Conservation (phyloP, 2,329 filamentous ascomycete genomes). For the Tolypocladium capitatum region DNA sequence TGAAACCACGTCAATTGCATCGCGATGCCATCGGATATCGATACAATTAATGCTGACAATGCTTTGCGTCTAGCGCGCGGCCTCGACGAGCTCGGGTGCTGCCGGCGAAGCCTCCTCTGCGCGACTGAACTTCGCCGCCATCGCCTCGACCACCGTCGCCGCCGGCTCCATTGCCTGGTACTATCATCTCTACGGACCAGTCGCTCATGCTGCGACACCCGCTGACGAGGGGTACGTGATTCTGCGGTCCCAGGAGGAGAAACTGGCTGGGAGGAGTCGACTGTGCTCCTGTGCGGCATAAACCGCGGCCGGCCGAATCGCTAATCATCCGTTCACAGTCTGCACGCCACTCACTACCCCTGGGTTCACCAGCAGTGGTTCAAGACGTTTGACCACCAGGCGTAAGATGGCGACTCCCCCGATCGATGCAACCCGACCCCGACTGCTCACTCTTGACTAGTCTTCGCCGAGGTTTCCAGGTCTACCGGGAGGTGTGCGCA, state of each 20-base stretch:
- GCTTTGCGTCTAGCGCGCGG: conserved; percentile 37
- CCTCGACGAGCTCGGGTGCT: conserved; percentile 63
- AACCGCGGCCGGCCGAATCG: conserved; percentile 11
- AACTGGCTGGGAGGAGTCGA: not conserved
- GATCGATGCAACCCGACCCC: not conserved
- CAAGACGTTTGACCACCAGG: conserved; percentile 94
- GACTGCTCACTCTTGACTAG: conserved; percentile 30
- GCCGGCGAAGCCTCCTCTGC: conserved; percentile 57
- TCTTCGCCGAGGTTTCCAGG: conserved; percentile 97
- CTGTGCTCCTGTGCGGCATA: conserved; percentile 18
- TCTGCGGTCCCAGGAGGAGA: not conserved
- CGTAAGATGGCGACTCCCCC: conserved; percentile 47
- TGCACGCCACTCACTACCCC: conserved; percentile 83
- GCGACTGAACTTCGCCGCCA: conserved; percentile 75
- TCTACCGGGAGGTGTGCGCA: conserved; percentile 96
- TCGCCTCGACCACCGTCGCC: conserved; percentile 74
- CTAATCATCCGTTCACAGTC: conserved; percentile 39
- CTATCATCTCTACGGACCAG: conserved; percentile 87
- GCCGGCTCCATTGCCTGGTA: conserved; percentile 91
- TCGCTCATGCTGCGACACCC: conserved; percentile 78
- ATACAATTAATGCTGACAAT: conserved; percentile 24
- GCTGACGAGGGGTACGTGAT: conserved; percentile 91
- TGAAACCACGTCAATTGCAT: conserved; percentile 16
- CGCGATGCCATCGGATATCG: conserved; percentile 7
- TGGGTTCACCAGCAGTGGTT: conserved; percentile 88